These are phyloP conservation scores for Fusarium gaditjirri DNA, from an alignment of 2,329 filamentous ascomycete genomes.

Conservation along the genomic window DNA sequence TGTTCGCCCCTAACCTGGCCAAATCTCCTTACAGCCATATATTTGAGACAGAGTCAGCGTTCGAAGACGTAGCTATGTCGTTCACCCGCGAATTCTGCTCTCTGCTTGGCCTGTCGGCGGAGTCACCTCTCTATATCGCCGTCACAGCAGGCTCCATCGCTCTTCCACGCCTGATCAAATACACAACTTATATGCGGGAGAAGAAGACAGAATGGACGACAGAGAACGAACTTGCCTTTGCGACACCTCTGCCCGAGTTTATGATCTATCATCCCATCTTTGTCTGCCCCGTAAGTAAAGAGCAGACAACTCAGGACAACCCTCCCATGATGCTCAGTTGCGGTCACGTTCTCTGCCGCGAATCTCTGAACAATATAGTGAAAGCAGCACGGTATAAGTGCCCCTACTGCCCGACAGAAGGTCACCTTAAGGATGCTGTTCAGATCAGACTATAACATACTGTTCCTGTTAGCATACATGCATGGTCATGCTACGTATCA, in stretches of 20 bases:
- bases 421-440: slow-evolving; percentile 78
- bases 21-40: slow-evolving; percentile 82
- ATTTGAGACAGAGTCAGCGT: slow-evolving; percentile 80
- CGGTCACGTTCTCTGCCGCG: slow-evolving; percentile 90
- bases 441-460: slow-evolving; percentile 71
- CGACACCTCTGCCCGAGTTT: slow-evolving; percentile 68
- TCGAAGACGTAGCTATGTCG: slow-evolving; percentile 83
- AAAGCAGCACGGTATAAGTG: slow-evolving; percentile 91
- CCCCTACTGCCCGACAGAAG: slow-evolving; percentile 92
- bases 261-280: slow-evolving; percentile 95
- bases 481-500: neutral
- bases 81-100: slow-evolving; percentile 97
- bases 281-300: slow-evolving; percentile 96
- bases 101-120: slow-evolving; percentile 86
- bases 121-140: slow-evolving; percentile 92
- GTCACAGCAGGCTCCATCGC: slow-evolving; percentile 93
- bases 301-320: slow-evolving; percentile 92
- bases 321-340: slow-evolving; percentile 98
- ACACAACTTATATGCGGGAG: slow-evolving; percentile 86
- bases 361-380: slow-evolving; percentile 81
- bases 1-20: slow-evolving; percentile 78
- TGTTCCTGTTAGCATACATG: neutral
- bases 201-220: slow-evolving; percentile 97
- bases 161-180: slow-evolving; percentile 87
- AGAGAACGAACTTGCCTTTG: slow-evolving; percentile 86